Evolutionary conservation across 148 eudicot species (phyloP), one percentile per base, ranked within the genome.

Genomic region (Gaultheria prostrata): DNA sequence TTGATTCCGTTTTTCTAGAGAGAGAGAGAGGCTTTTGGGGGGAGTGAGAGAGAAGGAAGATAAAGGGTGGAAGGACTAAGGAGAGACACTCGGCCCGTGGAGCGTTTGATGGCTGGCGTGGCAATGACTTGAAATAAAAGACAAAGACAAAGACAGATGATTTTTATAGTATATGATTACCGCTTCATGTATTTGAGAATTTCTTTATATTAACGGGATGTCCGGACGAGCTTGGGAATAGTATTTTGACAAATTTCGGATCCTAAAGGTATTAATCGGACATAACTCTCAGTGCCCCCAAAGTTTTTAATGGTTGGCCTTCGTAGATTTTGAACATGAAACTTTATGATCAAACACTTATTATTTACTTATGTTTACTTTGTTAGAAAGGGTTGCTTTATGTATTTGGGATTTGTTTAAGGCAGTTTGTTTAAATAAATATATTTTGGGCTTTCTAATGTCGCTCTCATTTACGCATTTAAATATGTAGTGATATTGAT

Each of bases 1-100:
- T 8, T 18, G 8, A 21, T 67, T 18, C 18, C 7, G 26, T 63
- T 2, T 43, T 59, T 65, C 15, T 80, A 28, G 78, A 30, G 85
- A 57, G 79, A 73, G 71, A 80, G 73, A 57, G 8, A 4, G 17
- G 67, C 2, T 20, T 77, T 77, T 50, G 43, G 78, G 54, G 78
- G 53, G 30, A 10, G 78, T n/a, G 30, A 45, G 77, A 43, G 15
- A 73, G 77, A 74, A 45, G 70, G 70, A 63, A 63, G 70, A 63
- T 26, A 61, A 57, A 57, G 24, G 4, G 26, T 1, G 21, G 59
- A 0, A 15, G 24, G 1, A 20, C 2, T 1, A 65, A 65, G 32
- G 13, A 26, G 70, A 61, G n/a, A 10, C 30, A 61, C 28, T 26
- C 26, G 71, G 71, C 10, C 6, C 14, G n/a, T 59, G 8, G 67